Base-by-base conservation (phyloP, 306 rosid genomes). In the Ziziphus jujuba region DNA sequence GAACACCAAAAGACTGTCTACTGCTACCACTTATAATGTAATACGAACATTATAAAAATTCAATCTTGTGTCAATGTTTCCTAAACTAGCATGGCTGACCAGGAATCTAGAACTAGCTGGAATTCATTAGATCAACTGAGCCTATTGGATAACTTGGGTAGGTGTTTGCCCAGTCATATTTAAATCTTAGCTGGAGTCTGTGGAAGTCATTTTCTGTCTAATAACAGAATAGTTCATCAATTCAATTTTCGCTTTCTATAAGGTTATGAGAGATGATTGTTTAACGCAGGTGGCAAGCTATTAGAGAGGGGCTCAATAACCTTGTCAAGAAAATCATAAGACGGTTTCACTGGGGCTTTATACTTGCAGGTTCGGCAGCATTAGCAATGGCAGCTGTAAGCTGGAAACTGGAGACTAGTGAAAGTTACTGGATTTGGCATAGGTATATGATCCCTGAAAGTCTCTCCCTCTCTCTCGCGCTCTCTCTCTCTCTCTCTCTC, bases 391-490 rank as follows among this genome's bases (percentile, higher is more conserved):
- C 99, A 35, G 92, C 79, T 76, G 59, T 55, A 49, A 91, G 99
- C 78, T 84, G 99, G 99, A 71, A 47, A 8, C 75, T 90, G 72
- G 99, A 90, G 84, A 85, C 78, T 59, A 85, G 92, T 75, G 79
- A 81, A 68, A 90, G 57, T 73, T 95, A 95, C 85, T 95, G 99
- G 99, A 34, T 90, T 67, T 95, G 99, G 99, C 97, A 90, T 56
- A 95, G 97, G 99, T 90, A 88, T 25, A 61, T 66, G 14, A 50
- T 62, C 55, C 61, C 25, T n/a, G n/a, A n/a, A n/a, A n/a, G n/a
- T n/a, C n/a, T n/a, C n/a, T n/a, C n/a, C n/a, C n/a, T 48, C 72
- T 24, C 21, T 80, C 47, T 67, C 38, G 61, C 63, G 45, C 34
- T 2, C 34, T 40, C 80, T 75, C 43, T 73, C 34, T 62, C 13